A percentile compares a stretch with the other conserved stretches of the same genome.
These are phyloP conservation scores for Quercus wislizeni DNA, from an alignment of 306 rosid species.

Conservation along the genomic window DNA sequence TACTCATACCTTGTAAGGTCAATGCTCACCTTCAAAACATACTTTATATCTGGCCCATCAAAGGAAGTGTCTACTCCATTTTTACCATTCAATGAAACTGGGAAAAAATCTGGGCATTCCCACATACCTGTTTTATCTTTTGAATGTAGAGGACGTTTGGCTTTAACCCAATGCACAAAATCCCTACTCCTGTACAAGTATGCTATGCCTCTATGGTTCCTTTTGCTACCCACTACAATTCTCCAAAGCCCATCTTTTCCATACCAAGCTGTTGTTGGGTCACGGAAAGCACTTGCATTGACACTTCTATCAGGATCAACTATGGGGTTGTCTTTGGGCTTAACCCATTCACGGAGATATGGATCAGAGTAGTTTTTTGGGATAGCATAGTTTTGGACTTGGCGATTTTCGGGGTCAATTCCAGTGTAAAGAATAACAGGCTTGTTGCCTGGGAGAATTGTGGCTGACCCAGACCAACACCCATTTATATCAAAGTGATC, in stretches of 20 bases:
- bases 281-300: constrained; percentile 60
- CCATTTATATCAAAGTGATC: constrained; percentile 75
- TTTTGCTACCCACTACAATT: constrained; percentile 58
- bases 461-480: constrained; percentile 92
- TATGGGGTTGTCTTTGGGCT: constrained; percentile 61
- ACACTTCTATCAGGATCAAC: constrained; percentile 15
- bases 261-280: constrained; percentile 80
- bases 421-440: constrained; percentile 81
- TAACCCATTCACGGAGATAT: constrained; percentile 52
- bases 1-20: constrained; percentile 77
- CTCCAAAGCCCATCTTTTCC: constrained; percentile 58
- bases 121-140: constrained; percentile 59
- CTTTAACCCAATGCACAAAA: constrained; percentile 52
- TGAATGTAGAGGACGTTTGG: constrained; percentile 74
- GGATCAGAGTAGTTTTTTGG: constrained; percentile 68
- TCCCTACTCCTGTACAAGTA: constrained; percentile 62
- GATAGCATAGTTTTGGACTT: constrained; percentile 70
- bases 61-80: constrained; percentile 54
- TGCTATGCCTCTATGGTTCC: constrained; percentile 50
- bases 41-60: constrained; percentile 34
- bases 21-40: constrained; percentile 68
- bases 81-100: constrained; percentile 39
- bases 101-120: constrained; percentile 91
- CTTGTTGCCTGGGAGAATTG: constrained; percentile 59
- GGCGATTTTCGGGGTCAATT: constrained; percentile 34